A percentile compares a stretch with the other conserved stretches of the same genome.
Conservation (phyloP, 2,329 filamentous ascomycete species). For the Alternaria longipes region DNA sequence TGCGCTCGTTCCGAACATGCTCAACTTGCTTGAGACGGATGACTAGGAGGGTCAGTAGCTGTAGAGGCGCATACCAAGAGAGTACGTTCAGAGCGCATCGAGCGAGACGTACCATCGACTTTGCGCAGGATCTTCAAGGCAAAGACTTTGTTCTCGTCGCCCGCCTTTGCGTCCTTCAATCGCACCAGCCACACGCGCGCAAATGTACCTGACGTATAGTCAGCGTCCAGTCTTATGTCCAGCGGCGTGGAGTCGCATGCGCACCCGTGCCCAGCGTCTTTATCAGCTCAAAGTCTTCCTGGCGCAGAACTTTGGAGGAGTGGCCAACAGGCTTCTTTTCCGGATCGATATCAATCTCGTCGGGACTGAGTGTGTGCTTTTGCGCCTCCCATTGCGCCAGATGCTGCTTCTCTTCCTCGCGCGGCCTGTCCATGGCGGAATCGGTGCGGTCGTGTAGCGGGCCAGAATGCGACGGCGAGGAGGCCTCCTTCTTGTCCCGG, state of each 20-base stretch:
- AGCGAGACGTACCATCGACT: constrained; percentile 56
- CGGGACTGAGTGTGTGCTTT: constrained; percentile 54
- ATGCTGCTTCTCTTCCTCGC: constrained; percentile 58
- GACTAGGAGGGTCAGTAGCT: constrained; percentile 58
- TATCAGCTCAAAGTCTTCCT: constrained; percentile 74
- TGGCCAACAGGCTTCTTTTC: constrained; percentile 58
- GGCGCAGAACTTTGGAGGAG: constrained; percentile 57
- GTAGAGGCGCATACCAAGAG: constrained; percentile 11
- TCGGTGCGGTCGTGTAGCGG: constrained; percentile 46
- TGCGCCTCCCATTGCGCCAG: constrained; percentile 59
- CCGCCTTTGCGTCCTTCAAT: constrained; percentile 62
- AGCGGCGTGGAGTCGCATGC: constrained; percentile 22
- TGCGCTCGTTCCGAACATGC: constrained; percentile 84
- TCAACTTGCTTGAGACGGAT: constrained; percentile 87
- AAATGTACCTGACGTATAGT: constrained; percentile 70
- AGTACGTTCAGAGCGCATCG: background rate
- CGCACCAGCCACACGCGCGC: constrained; percentile 82
- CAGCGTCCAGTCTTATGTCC: constrained; percentile 22
- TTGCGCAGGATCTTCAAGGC: constrained; percentile 81
- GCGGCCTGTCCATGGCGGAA: constrained; percentile 50
- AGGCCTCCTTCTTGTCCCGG: constrained; percentile 36
- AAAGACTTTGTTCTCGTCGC: constrained; percentile 73
- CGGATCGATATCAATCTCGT: constrained; percentile 55
- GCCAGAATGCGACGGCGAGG: constrained; percentile 28
- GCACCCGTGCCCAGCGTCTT: constrained; percentile 80